Evolutionary conservation across 306 rosid species (phyloP), one percentile per base, ranked within the genome.

Genomic region (Lathyrus sativus): DNA sequence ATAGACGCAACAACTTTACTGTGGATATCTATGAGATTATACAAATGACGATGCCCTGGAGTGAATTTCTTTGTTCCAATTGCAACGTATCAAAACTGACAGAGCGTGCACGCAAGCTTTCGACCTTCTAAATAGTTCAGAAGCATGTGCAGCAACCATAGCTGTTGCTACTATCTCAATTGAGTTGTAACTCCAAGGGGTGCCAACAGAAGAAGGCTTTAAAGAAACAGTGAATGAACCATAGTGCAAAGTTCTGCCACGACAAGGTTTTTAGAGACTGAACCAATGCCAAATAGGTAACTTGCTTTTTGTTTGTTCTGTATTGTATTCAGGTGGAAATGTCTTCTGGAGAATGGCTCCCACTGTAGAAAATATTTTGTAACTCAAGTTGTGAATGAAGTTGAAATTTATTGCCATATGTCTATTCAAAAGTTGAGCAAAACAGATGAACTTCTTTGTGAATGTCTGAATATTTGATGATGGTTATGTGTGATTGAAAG

Each of bases 151-250:
- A 3, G 98, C 98, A 81, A 92, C 98, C 98, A 92, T 92, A 13
- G 98, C 98, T 75, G 98, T 96, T 50, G 98, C 98, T 72, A 92
- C 96, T 73, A 92, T 92, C 84, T 92, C 98, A 62, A 86, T 90
- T 51, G 98, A 92, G 81, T 96, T 90, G 84, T 83, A 90, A 85
- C 90, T 90, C 96, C 98, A 90, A 4, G 96, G 87, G n/a, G 98
- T 90, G 43, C 98, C 98, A 76, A 92, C 81, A 69, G 98, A 82
- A 75, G 98, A 92, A 31, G 98, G 98, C 81, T 90, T 91, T 71
- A 92, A 78, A 92, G 77, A 85, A 92, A 92, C 51, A 92, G 98
- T 6, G 98, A 88, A 74, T 92, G 98, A 74, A 92, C 95, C 98
- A 92, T 92, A 0, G 98, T 88, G 31, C 98, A 92, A 58, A 92